These are phyloP conservation scores for Xanthoconium purpureum DNA, from an alignment of 768 basidiomycete genomes.

Conservation along the genomic window DNA sequence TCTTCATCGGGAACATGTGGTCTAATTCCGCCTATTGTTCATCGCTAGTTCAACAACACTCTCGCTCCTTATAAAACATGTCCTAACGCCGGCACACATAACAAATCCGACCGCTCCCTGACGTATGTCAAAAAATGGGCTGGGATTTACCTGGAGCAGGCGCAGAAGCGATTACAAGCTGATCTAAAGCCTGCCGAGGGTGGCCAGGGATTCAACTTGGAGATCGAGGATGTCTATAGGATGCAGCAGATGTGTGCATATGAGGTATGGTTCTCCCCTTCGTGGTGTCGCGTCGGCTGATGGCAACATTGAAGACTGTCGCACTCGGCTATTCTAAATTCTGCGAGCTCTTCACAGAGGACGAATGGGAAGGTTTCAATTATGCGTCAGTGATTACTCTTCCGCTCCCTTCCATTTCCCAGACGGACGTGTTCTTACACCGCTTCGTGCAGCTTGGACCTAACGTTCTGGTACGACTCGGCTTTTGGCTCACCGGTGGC, in stretches of 20 bases:
- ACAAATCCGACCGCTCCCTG: slow-evolving; percentile 55
- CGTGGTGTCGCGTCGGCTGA: background rate
- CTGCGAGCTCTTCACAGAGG: slow-evolving; percentile 84
- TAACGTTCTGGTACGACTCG: slow-evolving; percentile 50
- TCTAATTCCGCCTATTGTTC: background rate
- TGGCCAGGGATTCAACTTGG: slow-evolving; percentile 52
- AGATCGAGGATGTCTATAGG: slow-evolving; percentile 65
- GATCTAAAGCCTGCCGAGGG: slow-evolving; percentile 36
- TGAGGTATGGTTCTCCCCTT: slow-evolving; percentile 45
- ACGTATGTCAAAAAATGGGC: slow-evolving; percentile 67
- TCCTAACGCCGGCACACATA: slow-evolving; percentile 49
- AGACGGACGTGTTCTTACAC: background rate
- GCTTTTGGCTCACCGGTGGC: slow-evolving; percentile 82
- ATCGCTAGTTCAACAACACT: slow-evolving; percentile 70
- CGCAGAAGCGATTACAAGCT: slow-evolving; percentile 55
- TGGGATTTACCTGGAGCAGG: slow-evolving; percentile 64
- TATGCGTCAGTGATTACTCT: slow-evolving; percentile 56
- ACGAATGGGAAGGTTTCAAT: slow-evolving; percentile 93
- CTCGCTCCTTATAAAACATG: slow-evolving; percentile 85
- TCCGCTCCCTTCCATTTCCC: background rate
- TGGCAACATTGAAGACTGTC: slow-evolving; percentile 61
- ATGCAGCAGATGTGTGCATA: slow-evolving; percentile 86
- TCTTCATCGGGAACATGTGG: slow-evolving; percentile 4
- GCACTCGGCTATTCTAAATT: slow-evolving; percentile 89
- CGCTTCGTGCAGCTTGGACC: slow-evolving; percentile 15